Evolutionary conservation across 495 filamentous ascomycete genomes (phyloP), one percentile per base, ranked within the genome.

Genomic region (Penicillium maclennaniae): DNA sequence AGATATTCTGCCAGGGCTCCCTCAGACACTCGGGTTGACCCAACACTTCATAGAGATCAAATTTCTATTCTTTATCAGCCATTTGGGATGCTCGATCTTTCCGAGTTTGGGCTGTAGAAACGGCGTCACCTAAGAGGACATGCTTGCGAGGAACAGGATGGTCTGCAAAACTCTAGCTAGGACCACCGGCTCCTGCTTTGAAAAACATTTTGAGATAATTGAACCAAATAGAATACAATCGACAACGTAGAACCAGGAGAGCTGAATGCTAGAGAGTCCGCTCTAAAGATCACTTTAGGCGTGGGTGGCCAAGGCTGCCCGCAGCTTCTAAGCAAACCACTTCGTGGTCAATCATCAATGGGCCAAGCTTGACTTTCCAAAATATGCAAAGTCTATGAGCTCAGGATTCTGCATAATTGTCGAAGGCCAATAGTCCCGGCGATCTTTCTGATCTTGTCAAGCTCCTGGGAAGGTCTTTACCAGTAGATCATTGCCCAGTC

Each of bases 341-440:
- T 63, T 63, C 54, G 60, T 54, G 38, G 58, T 54, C 49, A 54
- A 63, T 63, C 61, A 50, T 25, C 21, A 14, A 27, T 54, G 51
- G 43, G 36, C 44, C 28, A 26, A 53, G 48, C 27, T 48, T 20
- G 36, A 20, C 50, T 36, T 41, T 44, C 41, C 43, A 17, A 19
- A 47, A 17, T n/a, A 25, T 19, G 19, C 19, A 39, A 39, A 19
- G 7, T 39, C 12, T 42, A 39, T 47, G 42, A 47, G 27, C 49
- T 45, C 28, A 40, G 36, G 39, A 23, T 45, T 39, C 50, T 45
- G 25, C 31, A 43, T 25, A 46, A 25, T 20, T 56, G 15, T 40
- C n/a, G 14, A 16, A 23, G 19, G 7, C 20, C 39, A 27, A 55
- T 65, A 58, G 56, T 51, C 41, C 9, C 45, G 44, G 41, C 62